phyloP scores from a whole-genome alignment of 768 basidiomycete species.

The Amanita subjunquillea region DNA sequence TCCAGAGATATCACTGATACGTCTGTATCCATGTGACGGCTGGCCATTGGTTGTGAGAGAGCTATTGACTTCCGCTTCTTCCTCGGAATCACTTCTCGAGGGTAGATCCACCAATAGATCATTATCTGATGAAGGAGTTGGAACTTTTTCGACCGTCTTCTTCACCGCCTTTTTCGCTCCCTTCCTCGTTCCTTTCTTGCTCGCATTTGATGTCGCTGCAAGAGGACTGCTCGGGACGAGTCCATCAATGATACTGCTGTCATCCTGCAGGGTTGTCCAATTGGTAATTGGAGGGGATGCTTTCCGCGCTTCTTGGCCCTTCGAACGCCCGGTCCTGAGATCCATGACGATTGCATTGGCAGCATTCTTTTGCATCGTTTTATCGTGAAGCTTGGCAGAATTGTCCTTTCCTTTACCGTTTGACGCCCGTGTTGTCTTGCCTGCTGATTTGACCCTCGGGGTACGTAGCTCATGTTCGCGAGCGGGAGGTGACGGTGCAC shows the following conservation, averaged over 20 bases:
- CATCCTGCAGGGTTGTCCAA: conserved; percentile 8
- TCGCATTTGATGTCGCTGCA: background rate
- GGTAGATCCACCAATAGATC: background rate
- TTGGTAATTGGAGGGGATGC: background rate
- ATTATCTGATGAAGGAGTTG: background rate
- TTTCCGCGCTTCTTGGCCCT: conserved; percentile 2
- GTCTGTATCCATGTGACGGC: background rate
- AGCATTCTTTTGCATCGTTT: background rate
- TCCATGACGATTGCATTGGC: background rate
- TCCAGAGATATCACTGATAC: background rate
- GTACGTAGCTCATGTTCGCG: background rate
- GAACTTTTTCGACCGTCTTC: background rate
- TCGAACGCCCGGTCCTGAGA: background rate
- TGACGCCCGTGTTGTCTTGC: background rate
- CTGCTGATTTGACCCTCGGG: background rate
- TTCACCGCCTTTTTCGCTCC: background rate
- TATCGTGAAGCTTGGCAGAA: background rate
- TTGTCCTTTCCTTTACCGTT: background rate
- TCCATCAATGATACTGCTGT: conserved; percentile 6
- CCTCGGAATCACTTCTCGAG: background rate
- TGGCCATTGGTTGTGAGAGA: background rate
- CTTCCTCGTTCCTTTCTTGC: background rate
- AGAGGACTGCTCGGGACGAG: background rate
- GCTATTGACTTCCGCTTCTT: conserved; percentile 1
- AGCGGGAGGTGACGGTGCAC: background rate